Evolutionary conservation across 176 grass and related monocot species (phyloP), one percentile per base, ranked within the genome.

Genomic region (Raddia guianensis): DNA sequence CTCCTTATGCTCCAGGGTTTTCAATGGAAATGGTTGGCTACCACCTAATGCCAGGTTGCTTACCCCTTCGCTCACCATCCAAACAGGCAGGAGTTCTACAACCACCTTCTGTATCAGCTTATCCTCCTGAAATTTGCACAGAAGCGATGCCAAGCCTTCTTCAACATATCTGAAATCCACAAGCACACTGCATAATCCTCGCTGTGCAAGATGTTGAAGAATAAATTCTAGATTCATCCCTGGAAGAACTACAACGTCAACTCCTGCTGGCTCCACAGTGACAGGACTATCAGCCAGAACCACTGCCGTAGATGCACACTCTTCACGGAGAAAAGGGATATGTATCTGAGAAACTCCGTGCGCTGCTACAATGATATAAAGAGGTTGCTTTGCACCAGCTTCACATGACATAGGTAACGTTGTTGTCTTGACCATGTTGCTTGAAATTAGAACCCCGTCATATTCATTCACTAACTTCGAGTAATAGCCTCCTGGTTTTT

Each of bases 21-120:
- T 91, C 57, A 95, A 51, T 51, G 32, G 49, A 42, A 90, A 77
- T 57, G 86, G 86, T n/a, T 90, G 87, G 15, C 51, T 45, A 14
- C 64, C 74, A 70, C 75, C 90, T 62, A 91, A 90, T 45, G 73
- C 79, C 32, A 95, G 87, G 64, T 43, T 43, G 35, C 35, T 65
- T 16, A 7, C n/a, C 27, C 68, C 86, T 6, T 77, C 79, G 44
- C 86, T 90, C 5, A 42, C 50, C 3, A 54, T 46, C 96, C 90
- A 95, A 49, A 88, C 21, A 27, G 92, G 92, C 12, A 75, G 60
- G 13, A 91, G 9, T 85, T 99, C 90, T 81, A 93, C 69, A 3
- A 99, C 64, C 67, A 95, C 88, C 84, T 99, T 99, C 87, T 99
- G 93, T 55, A 91, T 56, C 84, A 90, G 58, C 61, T 91, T 87